These are phyloP conservation scores for Aspergillus sp. DNA, from an alignment of 2,329 filamentous ascomycete genomes.

Conservation along the genomic window DNA sequence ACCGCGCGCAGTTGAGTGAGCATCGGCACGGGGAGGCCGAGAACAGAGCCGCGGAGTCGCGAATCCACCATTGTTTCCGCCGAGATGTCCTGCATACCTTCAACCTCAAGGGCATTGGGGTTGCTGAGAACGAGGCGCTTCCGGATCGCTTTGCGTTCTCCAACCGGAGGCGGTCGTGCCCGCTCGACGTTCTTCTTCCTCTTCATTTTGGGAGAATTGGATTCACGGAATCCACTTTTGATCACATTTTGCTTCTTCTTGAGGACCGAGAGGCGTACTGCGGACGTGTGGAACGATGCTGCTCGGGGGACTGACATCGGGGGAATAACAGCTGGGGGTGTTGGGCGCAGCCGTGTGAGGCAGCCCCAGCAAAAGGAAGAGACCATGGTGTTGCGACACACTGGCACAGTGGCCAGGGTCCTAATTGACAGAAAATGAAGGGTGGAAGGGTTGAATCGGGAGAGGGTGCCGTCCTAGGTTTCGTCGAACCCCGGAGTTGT, in stretches of 20 bases:
- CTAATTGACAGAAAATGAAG: slow-evolving; percentile 23
- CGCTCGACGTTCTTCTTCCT: slow-evolving; percentile 43
- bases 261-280: slow-evolving; percentile 36
- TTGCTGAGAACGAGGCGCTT: slow-evolving; percentile 93
- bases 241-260: slow-evolving; percentile 51
- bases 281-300: slow-evolving; percentile 49
- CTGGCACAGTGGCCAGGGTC: slow-evolving; percentile 33
- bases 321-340: slow-evolving; percentile 36
- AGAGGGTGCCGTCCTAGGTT: slow-evolving; percentile 6
- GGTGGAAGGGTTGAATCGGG: slow-evolving; percentile 10
- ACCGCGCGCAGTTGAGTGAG: slow-evolving; percentile 79
- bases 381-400: slow-evolving; percentile 49
- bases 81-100: slow-evolving; percentile 63
- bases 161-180: slow-evolving; percentile 62
- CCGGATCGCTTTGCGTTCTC: slow-evolving; percentile 82
- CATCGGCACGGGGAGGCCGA: slow-evolving; percentile 66
- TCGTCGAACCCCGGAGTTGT: not conserved
- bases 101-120: slow-evolving; percentile 81
- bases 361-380: slow-evolving; percentile 60
- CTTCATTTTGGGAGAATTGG: slow-evolving; percentile 45
- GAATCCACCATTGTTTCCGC: slow-evolving; percentile 55
- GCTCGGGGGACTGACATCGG: slow-evolving; percentile 46
- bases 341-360: slow-evolving; percentile 51
- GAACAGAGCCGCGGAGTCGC: slow-evolving; percentile 63
- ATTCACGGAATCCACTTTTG: slow-evolving; percentile 36